Conservation (phyloP, 768 basidiomycete genomes). For the Suillus subalutaceus region DNA sequence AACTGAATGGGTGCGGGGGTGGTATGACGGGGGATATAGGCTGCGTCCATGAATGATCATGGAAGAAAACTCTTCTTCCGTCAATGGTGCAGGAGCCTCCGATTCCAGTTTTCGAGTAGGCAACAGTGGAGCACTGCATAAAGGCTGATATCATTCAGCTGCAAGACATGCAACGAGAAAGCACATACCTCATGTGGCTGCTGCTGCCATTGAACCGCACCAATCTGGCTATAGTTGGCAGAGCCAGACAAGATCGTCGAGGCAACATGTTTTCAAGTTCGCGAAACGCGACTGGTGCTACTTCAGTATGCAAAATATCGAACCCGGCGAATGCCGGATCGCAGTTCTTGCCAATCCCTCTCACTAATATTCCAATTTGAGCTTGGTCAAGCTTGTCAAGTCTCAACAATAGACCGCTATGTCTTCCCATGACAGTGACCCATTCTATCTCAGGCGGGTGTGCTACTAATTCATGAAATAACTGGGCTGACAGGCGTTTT, state of each 20-base stretch:
- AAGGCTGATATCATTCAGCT: background rate
- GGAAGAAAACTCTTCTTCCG: slow-evolving; percentile 49
- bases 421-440: slow-evolving; percentile 58
- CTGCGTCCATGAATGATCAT: slow-evolving; percentile 65
- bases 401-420: slow-evolving; percentile 8
- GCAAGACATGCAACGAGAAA: background rate
- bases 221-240: slow-evolving; percentile 25
- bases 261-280: slow-evolving; percentile 34
- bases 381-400: slow-evolving; percentile 3
- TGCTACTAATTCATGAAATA: slow-evolving; percentile 1
- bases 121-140: background rate
- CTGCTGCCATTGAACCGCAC: slow-evolving; percentile 21
- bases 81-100: slow-evolving; percentile 21
- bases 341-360: background rate
- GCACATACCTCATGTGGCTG: slow-evolving; percentile 19
- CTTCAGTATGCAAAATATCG: background rate
- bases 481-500: slow-evolving; percentile 21
- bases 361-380: background rate
- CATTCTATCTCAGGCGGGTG: slow-evolving; percentile 75
- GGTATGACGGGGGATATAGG: slow-evolving; percentile 53
- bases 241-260: slow-evolving; percentile 21
- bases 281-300: background rate
- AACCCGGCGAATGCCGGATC: slow-evolving; percentile 24
- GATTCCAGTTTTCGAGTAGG: background rate
- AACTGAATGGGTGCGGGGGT: slow-evolving; percentile 64